Conservation (phyloP, 2,329 filamentous ascomycete genomes). For the Westerdykella ornata region DNA sequence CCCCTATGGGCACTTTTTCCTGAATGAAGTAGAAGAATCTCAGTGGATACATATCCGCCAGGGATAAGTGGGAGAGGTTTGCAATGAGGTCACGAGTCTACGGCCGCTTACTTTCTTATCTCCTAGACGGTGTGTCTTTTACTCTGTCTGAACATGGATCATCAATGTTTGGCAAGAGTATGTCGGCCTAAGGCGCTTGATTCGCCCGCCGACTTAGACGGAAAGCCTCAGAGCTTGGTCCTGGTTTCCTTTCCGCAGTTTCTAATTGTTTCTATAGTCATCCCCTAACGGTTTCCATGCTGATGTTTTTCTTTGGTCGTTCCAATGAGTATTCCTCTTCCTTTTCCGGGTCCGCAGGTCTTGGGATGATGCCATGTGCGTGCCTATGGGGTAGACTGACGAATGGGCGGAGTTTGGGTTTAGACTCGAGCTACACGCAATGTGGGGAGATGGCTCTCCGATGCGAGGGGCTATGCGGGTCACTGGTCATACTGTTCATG, state of each 20-base stretch:
- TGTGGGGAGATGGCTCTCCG: too few relatives aligned
- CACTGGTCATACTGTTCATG: too few relatives aligned
- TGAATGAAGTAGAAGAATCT: constrained; percentile 7
- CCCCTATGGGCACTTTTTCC: constrained; percentile 35
- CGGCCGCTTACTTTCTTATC: background rate
- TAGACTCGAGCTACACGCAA: too few relatives aligned
- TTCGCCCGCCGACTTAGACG: background rate
- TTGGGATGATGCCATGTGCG: constrained; percentile 31
- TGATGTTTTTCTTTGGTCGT: constrained; percentile 1
- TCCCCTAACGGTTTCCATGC: background rate
- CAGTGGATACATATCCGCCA: background rate
- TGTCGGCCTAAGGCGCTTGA: background rate
- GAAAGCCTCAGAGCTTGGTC: too few relatives aligned
- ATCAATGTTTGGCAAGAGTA: background rate
- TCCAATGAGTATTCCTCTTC: constrained; percentile 4
- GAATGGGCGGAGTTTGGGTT: too few relatives aligned
- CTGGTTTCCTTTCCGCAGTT: background rate
- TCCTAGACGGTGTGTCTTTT: background rate
- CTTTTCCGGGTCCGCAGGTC: constrained; percentile 5
- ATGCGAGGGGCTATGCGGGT: too few relatives aligned
- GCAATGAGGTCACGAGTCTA: background rate
- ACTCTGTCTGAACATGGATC: background rate
- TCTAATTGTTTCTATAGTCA: background rate
- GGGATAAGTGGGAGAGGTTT: background rate
- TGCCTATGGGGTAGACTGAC: too few relatives aligned